Evolutionary conservation across 202 grass and related monocot species (phyloP).

Genomic region (Dendrocalamus latiflorus): DNA sequence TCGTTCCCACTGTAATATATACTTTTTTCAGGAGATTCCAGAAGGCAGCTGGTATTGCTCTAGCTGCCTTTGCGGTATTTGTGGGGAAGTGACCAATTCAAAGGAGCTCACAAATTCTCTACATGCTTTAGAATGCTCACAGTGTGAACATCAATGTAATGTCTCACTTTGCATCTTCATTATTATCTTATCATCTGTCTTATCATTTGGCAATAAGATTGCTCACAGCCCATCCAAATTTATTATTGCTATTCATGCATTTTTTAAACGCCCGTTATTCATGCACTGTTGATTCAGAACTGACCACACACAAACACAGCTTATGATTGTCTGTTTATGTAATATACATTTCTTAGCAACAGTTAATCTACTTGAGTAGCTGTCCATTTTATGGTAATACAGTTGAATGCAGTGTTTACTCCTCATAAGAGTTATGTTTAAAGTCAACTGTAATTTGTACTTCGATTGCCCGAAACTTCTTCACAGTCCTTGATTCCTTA

Average conservation of each 20-base stretch:
- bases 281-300: slow-evolving; percentile 11
- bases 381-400: neutral
- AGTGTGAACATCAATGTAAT: slow-evolving; percentile 80
- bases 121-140: slow-evolving; percentile 60
- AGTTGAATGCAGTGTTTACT: neutral
- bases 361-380: neutral
- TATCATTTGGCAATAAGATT: neutral
- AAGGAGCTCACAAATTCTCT: slow-evolving; percentile 34
- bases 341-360: neutral
- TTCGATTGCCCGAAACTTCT: neutral
- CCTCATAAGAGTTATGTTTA: neutral
- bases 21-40: slow-evolving; percentile 70
- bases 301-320: neutral
- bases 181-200: slow-evolving; percentile 5
- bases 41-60: slow-evolving; percentile 88
- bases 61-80: slow-evolving; percentile 60
- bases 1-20: neutral
- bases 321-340: slow-evolving; percentile 12
- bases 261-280: neutral
- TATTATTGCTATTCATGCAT: neutral
- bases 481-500: neutral
- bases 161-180: slow-evolving; percentile 1
- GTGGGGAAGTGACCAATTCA: slow-evolving; percentile 52
- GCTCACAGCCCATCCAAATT: neutral
- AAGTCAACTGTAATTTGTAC: slow-evolving; percentile 4